Evolutionary conservation across 202 grass and related monocot species (phyloP), one percentile per base, ranked within the genome.

Genomic region (Cymbopogon flexuosus): DNA sequence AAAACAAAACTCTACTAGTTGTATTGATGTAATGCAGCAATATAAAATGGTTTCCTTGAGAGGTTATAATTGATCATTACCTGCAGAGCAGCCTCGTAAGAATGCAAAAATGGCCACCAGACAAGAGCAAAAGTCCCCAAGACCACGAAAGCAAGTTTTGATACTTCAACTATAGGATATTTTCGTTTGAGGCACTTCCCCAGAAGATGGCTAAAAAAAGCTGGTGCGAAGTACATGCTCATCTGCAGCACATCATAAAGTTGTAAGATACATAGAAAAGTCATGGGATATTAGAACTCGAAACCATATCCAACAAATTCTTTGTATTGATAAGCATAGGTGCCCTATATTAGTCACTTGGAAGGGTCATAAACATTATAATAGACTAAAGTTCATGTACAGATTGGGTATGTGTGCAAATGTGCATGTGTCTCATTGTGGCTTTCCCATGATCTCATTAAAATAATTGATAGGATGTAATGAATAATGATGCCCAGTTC

Each of bases 101-200:
- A 97, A 90, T 88, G 86, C 73, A 97, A 74, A 85, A 91, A 97
- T 84, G 94, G 94, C 94, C 88, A 92, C 95, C 95, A 94, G 72
- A 94, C 88, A 83, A 98, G 42, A 45, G 69, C 76, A 91, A 94
- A 94, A 27, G 86, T 98, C 86, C 88, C 90, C 68, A 98, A 41
- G 47, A 94, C 92, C n/a, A 91, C 79, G 31, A 89, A 70, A 69
- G 76, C 92, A 15, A 98, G 87, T 75, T 98, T 94, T 67, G 91
- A 71, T 34, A 95, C 77, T 76, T 93, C 86, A 56, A 93, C 49
- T 87, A 90, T 60, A 42, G 92, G 84, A 88, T 89, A 80, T 35
- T 89, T 88, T 9, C 68, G 81, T 71, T 84, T 89, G 49, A 98
- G 45, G 83, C 90, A 94, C 87, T 93, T 98, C 3, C 95, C 95